Percentiles rank a stretch among this genome's conserved stretches.
Evolutionary conservation across 768 basidiomycete species (phyloP).

Genomic region (Leccinum incarnatum): DNA sequence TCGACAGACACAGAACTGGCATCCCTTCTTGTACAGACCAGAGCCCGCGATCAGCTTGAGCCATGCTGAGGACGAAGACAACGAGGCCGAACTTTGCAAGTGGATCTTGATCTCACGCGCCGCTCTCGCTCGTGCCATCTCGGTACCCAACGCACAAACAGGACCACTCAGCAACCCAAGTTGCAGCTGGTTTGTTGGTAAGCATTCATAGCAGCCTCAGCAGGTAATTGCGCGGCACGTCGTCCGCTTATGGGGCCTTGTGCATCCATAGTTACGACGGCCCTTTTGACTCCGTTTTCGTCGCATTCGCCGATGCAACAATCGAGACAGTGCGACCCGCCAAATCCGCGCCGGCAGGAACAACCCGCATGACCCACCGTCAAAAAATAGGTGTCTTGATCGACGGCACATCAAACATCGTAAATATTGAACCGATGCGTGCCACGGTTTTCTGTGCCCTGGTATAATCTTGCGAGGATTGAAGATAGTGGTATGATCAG

Average conservation of each 20-base stretch:
- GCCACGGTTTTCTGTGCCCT: no score
- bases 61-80: not conserved
- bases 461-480: no score
- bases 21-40: not conserved
- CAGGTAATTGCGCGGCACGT: slow-evolving; percentile 48
- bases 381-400: not conserved
- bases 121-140: slow-evolving; percentile 17
- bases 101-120: slow-evolving; percentile 18
- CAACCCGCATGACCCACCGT: slow-evolving; percentile 28
- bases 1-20: not conserved
- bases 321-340: slow-evolving; percentile 55
- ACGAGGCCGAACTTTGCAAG: slow-evolving; percentile 1
- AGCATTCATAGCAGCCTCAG: slow-evolving; percentile 67
- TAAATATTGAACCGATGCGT: no score
- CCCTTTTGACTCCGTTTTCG: slow-evolving; percentile 18
- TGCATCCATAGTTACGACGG: slow-evolving; percentile 37
- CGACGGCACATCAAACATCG: not conserved
- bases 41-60: no score
- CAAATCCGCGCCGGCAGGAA: slow-evolving; percentile 76
- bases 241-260: slow-evolving; percentile 35
- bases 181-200: slow-evolving; percentile 40
- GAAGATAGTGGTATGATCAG: not conserved
- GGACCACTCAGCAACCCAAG: no score
- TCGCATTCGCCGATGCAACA: slow-evolving; percentile 48
- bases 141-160: not conserved